A percentile compares a stretch with the other conserved stretches of the same genome.
Evolutionary conservation across 2,329 filamentous ascomycete genomes (phyloP).

Genomic region (Penicillium sp.): DNA sequence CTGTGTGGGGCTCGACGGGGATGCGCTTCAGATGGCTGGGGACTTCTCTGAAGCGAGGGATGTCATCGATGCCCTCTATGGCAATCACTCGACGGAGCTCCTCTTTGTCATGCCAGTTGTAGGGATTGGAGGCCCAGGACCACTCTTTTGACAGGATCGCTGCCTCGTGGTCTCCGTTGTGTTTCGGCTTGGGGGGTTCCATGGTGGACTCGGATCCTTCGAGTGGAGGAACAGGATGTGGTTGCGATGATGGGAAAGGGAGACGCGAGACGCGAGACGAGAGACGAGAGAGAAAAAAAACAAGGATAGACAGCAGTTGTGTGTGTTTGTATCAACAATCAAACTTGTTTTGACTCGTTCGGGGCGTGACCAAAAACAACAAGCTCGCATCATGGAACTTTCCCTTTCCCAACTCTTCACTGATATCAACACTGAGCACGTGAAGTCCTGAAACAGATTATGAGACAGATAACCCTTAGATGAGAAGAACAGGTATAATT

Average conservation of each 20-base stretch:
- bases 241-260: background rate
- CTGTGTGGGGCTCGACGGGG: background rate
- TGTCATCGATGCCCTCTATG: background rate
- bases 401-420: background rate
- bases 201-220: background rate
- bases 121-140: background rate
- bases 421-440: background rate
- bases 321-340: background rate
- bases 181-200: background rate
- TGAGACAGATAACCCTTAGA: background rate
- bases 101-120: background rate
- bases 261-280: background rate
- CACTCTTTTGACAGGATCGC: background rate
- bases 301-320: background rate
- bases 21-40: background rate
- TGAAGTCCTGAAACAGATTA: background rate
- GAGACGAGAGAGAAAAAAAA: background rate
- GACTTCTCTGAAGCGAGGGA: background rate
- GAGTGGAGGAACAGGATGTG: background rate
- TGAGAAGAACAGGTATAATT: too few species aligned
- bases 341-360: background rate
- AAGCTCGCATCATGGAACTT: background rate
- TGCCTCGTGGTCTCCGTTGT: too few species aligned
- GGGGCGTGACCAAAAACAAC: background rate
- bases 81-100: background rate